Conservation (phyloP, 441 rosid genomes). For the Adansonia grandidieri region DNA sequence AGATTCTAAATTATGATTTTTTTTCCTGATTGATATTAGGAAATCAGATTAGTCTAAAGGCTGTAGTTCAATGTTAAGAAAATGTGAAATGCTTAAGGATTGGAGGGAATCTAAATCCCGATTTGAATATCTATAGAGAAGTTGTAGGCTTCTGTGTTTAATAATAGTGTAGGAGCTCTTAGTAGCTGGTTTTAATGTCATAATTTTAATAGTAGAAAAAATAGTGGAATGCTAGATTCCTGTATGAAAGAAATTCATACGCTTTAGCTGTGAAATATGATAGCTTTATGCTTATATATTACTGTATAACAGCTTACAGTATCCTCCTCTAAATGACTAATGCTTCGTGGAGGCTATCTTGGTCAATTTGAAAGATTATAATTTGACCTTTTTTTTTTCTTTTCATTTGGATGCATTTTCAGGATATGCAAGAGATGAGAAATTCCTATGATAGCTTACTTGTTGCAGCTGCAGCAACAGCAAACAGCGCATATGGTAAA, state of each 20-base stretch:
- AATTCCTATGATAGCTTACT: slow-evolving; percentile 96
- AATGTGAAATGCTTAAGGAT: slow-evolving; percentile 10
- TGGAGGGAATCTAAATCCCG: not conserved
- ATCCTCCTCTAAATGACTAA: not conserved
- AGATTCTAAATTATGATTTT: not conserved
- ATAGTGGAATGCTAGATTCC: not conserved
- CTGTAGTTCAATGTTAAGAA: not conserved
- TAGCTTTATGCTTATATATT: slow-evolving; percentile 9
- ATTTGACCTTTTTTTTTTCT: not conserved
- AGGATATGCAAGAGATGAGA: slow-evolving; percentile 95
- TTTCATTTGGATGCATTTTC: slow-evolving; percentile 21
- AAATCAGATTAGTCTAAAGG: not conserved
- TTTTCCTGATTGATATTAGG: too few species aligned
- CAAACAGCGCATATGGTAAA: slow-evolving; percentile 93
- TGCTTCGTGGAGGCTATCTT: slow-evolving; percentile 1
- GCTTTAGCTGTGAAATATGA: slow-evolving; percentile 3
- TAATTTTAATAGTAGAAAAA: not conserved
- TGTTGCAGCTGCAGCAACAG: slow-evolving; percentile 91
- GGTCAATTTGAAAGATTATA: slow-evolving; percentile 3
- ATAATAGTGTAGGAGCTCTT: not conserved
- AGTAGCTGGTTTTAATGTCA: not conserved
- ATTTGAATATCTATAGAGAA: not conserved
- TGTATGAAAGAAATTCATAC: not conserved
- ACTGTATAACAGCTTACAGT: not conserved
- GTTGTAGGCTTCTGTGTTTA: slow-evolving; percentile 1